Conservation (phyloP, 306 rosid species). For the Nissolia schottii region DNA sequence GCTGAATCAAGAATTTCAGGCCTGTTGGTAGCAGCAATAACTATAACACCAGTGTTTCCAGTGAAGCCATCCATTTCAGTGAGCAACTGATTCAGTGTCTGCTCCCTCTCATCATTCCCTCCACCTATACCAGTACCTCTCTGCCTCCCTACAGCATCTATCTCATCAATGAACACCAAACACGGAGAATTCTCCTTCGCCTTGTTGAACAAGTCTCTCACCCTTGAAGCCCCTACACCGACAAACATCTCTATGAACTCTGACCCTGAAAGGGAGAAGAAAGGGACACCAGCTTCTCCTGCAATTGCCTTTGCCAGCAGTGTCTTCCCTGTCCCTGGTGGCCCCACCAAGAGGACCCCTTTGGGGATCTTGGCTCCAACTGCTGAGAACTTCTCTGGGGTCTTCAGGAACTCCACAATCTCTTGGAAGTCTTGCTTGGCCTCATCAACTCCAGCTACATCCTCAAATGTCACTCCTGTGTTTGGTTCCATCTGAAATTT, state of each 20-base stretch:
- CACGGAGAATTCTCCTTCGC: conserved; percentile 72
- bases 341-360: conserved; percentile 68
- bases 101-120: conserved; percentile 81
- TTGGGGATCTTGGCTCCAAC: conserved; percentile 76
- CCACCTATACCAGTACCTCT: conserved; percentile 91
- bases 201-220: conserved; percentile 71
- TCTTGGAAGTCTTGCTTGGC: conserved; percentile 87
- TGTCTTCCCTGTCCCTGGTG: conserved; percentile 85
- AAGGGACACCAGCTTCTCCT: conserved; percentile 89
- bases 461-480: conserved; percentile 77
- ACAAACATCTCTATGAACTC: conserved; percentile 89
- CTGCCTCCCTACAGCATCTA: conserved; percentile 81
- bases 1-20: conserved; percentile 82
- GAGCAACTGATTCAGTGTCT: conserved; percentile 72
- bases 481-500: conserved; percentile 82
- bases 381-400: conserved; percentile 73
- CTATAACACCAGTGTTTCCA: conserved; percentile 65
- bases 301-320: conserved; percentile 78
- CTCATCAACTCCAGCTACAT: conserved; percentile 84
- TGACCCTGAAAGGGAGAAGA: conserved; percentile 74
- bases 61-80: conserved; percentile 84
- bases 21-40: conserved; percentile 71
- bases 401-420: conserved; percentile 67
- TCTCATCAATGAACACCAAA: conserved; percentile 74
- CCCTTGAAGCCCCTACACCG: conserved; percentile 84